Percentiles rank a stretch among this genome's conserved stretches.
phyloP scores from a whole-genome alignment of 306 rosid genomes.

The Vachellia pachyceras region DNA sequence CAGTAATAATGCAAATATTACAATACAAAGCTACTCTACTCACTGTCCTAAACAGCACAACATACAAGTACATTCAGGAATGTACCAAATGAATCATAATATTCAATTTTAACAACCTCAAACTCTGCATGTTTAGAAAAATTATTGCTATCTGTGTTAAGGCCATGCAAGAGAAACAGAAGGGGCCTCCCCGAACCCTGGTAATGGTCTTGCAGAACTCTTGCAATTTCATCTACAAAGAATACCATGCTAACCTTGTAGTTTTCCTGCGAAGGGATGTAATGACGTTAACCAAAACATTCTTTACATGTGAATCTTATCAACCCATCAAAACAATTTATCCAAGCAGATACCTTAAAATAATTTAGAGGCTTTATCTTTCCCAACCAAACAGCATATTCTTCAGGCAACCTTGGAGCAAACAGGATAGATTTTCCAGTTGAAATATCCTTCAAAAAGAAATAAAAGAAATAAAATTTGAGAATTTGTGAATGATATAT shows the following conservation, averaged over 20 bases:
- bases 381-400: constrained; percentile 94
- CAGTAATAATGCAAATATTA: constrained; percentile 22
- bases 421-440: constrained; percentile 77
- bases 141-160: constrained; percentile 78
- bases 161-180: constrained; percentile 81
- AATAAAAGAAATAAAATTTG: constrained; percentile 6
- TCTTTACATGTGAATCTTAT: background rate
- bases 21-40: background rate
- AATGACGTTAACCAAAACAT: constrained; percentile 37
- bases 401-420: constrained; percentile 80
- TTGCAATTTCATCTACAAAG: constrained; percentile 60
- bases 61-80: constrained; percentile 4
- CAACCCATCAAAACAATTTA: background rate
- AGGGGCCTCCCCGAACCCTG: constrained; percentile 62
- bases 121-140: constrained; percentile 74
- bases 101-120: constrained; percentile 57
- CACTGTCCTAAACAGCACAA: constrained; percentile 21
- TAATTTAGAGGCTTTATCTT: constrained; percentile 60
- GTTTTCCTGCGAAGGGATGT: constrained; percentile 65
- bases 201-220: constrained; percentile 57
- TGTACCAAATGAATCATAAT: constrained; percentile 13
- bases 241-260: constrained; percentile 58
- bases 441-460: constrained; percentile 64
- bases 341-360: constrained; percentile 63
- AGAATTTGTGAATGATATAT: background rate